phyloP scores from a whole-genome alignment of 495 filamentous ascomycete species.

The Pyronema omphalodes region DNA sequence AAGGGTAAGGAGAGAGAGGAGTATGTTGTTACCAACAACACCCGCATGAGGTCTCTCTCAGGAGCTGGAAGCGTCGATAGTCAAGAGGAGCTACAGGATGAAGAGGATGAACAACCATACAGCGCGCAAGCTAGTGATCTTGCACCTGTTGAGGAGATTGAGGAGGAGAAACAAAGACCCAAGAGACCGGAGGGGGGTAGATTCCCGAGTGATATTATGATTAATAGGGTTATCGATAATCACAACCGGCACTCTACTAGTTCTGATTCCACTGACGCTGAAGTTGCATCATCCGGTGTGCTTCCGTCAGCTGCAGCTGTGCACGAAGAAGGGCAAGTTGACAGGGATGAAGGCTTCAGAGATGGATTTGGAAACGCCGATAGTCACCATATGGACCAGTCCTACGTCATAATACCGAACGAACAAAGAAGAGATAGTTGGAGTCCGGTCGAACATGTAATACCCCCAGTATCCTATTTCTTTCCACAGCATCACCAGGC shows the following conservation, averaged over 20 bases:
- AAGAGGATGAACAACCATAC: slow-evolving; percentile 28
- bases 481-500: too few relatives aligned
- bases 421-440: slow-evolving; percentile 10
- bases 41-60: slow-evolving; percentile 2
- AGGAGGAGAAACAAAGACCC: slow-evolving; percentile 6
- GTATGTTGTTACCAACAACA: slow-evolving; percentile 36
- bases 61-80: slow-evolving; percentile 1
- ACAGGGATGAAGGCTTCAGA: not conserved
- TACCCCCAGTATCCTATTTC: too few relatives aligned
- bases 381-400: not conserved
- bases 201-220: slow-evolving; percentile 22
- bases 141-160: not conserved
- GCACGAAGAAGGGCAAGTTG: not conserved
- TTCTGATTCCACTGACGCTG: slow-evolving; percentile 21
- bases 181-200: slow-evolving; percentile 22
- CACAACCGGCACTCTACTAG: not conserved
- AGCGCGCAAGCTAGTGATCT: slow-evolving; percentile 16
- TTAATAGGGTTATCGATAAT: slow-evolving; percentile 11
- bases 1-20: slow-evolving; percentile 77
- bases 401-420: slow-evolving; percentile 11
- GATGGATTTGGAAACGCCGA: not conserved
- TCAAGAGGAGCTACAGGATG: slow-evolving; percentile 9
- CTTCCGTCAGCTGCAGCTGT: slow-evolving; percentile 1
- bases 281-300: slow-evolving; percentile 8
- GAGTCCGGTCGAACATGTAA: not conserved